phyloP scores from a whole-genome alignment of 148 eudicot species.

The Polygonum aviculare region DNA sequence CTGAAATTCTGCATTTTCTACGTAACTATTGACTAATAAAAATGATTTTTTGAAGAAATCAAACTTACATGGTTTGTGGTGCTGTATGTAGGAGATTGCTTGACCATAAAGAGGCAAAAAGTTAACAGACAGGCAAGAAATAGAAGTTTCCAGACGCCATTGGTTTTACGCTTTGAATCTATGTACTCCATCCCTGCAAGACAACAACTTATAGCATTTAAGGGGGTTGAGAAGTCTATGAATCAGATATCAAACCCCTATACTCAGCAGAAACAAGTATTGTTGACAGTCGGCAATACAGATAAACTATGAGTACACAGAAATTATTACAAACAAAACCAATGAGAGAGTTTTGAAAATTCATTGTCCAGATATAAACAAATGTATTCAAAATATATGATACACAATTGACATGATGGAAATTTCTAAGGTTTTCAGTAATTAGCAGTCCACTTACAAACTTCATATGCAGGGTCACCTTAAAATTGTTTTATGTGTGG shows the following conservation, averaged over 20 bases:
- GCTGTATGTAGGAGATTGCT: conserved; percentile 45
- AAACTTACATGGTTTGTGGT: conserved; percentile 47
- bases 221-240: neutral
- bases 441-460: too few relatives aligned
- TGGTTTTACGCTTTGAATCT: conserved; percentile 54
- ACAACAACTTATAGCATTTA: neutral
- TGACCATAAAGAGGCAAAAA: conserved; percentile 54
- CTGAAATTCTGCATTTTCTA: neutral
- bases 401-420: too few relatives aligned
- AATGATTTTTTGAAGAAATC: neutral
- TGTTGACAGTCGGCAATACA: neutral
- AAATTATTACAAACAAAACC: too few relatives aligned
- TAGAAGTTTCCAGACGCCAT: conserved; percentile 37
- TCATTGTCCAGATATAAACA: too few relatives aligned
- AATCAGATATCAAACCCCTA: too few relatives aligned
- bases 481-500: neutral
- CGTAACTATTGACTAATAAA: too few relatives aligned
- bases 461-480: too few relatives aligned
- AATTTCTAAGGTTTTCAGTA: too few relatives aligned
- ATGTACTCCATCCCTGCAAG: conserved; percentile 52
- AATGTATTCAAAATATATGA: too few relatives aligned
- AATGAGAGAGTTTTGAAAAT: too few relatives aligned
- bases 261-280: neutral
- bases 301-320: too few relatives aligned
- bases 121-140: conserved; percentile 50